These are phyloP conservation scores for Onygenales sp. DNA, from an alignment of 2,329 filamentous ascomycete species.

Conservation along the genomic window DNA sequence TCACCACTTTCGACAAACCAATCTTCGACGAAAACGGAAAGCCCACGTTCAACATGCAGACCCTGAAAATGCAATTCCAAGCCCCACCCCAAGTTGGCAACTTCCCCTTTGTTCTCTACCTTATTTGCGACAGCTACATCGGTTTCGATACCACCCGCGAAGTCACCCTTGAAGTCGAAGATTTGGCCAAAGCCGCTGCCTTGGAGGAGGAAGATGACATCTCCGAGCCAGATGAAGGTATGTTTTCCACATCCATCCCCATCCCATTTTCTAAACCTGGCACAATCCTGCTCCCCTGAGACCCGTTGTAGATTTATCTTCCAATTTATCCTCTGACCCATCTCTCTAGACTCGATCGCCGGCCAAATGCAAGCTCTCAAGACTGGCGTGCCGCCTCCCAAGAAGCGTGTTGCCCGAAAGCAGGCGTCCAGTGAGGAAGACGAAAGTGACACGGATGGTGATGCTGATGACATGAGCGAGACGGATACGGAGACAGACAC, in stretches of 20 bases:
- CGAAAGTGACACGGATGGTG: conserved; percentile 56
- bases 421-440: conserved; percentile 51
- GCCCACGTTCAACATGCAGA: conserved; percentile 91
- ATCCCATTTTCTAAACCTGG: conserved; percentile 2
- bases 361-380: conserved; percentile 86
- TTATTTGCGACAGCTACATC: conserved; percentile 90
- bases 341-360: conserved; percentile 64
- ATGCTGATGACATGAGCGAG: conserved; percentile 46
- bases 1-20: conserved; percentile 82
- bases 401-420: conserved; percentile 50
- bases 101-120: conserved; percentile 90
- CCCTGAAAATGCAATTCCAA: conserved; percentile 92
- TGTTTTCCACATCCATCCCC: conserved; percentile 26
- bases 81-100: conserved; percentile 85
- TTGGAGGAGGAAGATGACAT: conserved; percentile 88
- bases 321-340: conserved; percentile 18
- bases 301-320: conserved; percentile 3
- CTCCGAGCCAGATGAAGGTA: conserved; percentile 95
- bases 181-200: conserved; percentile 72
- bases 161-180: conserved; percentile 79
- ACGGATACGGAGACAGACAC: conserved; percentile 67
- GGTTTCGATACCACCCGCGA: conserved; percentile 90
- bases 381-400: conserved; percentile 47
- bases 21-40: conserved; percentile 70
- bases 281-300: background rate